Conservation (phyloP, 257 asterid genomes). For the Petrea volubilis region DNA sequence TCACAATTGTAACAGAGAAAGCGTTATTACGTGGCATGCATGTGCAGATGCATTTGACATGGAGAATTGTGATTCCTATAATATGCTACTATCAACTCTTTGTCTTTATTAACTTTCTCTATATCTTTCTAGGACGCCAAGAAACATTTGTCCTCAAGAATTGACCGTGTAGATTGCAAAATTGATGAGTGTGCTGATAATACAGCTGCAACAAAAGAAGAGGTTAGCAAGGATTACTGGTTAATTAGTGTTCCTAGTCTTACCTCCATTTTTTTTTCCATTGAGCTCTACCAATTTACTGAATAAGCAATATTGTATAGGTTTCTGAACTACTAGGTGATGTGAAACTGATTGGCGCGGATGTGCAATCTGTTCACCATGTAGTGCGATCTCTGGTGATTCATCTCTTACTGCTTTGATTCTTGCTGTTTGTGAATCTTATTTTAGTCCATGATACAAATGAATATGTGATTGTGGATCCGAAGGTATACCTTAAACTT, state of each 20-base stretch:
- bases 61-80: constrained; percentile 7
- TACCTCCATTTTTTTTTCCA: not conserved
- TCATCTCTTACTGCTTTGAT: constrained; percentile 12
- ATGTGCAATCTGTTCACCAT: constrained; percentile 65
- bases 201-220: constrained; percentile 59
- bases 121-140: constrained; percentile 60
- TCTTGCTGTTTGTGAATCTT: constrained; percentile 11
- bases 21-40: not conserved
- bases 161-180: constrained; percentile 72
- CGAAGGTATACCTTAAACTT: constrained; percentile 15
- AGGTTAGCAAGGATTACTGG: constrained; percentile 49
- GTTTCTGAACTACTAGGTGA: constrained; percentile 67
- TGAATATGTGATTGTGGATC: constrained; percentile 11
- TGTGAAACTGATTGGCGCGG: constrained; percentile 52
- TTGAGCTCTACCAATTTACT: constrained; percentile 15
- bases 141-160: constrained; percentile 64
- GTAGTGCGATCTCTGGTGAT: constrained; percentile 79
- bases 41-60: constrained; percentile 3
- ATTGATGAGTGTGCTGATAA: constrained; percentile 67
- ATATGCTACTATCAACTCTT: not conserved
- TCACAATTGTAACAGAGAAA: not conserved
- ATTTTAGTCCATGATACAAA: constrained; percentile 3
- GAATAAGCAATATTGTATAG: constrained; percentile 37
- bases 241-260: constrained; percentile 5
- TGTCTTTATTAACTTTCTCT: constrained; percentile 17